phyloP scores from a whole-genome alignment of 495 filamentous ascomycete species.

The Letharia lupina region DNA sequence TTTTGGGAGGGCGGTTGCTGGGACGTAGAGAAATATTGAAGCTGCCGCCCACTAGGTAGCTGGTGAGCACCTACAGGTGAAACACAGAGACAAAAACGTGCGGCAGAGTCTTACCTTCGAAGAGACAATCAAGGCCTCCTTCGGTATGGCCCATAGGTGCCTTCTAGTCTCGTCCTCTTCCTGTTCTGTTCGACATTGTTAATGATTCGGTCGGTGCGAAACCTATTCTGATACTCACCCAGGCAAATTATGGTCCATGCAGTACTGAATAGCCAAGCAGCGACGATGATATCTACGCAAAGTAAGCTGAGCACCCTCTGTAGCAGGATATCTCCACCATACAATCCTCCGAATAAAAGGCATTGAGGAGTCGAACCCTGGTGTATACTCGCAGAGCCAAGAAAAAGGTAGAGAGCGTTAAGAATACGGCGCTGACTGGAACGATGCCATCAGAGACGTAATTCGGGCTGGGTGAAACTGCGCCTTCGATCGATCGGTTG shows the following conservation, averaged over 20 bases:
- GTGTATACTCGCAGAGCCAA: slow-evolving; percentile 33
- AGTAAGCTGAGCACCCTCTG: background rate
- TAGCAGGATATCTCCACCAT: slow-evolving; percentile 9
- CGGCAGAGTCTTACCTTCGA: slow-evolving; percentile 18
- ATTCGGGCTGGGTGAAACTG: slow-evolving; percentile 24
- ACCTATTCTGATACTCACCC: too few relatives aligned
- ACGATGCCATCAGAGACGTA: slow-evolving; percentile 27
- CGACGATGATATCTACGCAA: slow-evolving; percentile 28
- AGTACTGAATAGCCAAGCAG: slow-evolving; percentile 24
- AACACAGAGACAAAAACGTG: too few relatives aligned
- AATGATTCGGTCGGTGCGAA: background rate
- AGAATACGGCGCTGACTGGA: slow-evolving; percentile 32
- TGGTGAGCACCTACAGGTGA: background rate
- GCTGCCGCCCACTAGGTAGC: slow-evolving; percentile 26
- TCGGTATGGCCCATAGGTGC: slow-evolving; percentile 30
- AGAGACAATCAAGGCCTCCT: slow-evolving; percentile 15
- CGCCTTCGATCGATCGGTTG: background rate
- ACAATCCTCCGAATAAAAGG: slow-evolving; percentile 36
- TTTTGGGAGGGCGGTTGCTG: slow-evolving; percentile 35
- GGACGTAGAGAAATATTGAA: slow-evolving; percentile 33
- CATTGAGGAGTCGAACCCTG: slow-evolving; percentile 29
- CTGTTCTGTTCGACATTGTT: slow-evolving; percentile 9
- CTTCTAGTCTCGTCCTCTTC: slow-evolving; percentile 24
- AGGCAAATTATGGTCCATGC: slow-evolving; percentile 7
- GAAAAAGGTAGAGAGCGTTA: slow-evolving; percentile 28